phyloP scores from a whole-genome alignment of 2,329 filamentous ascomycete species.

The Thermothelomyces thermophilus region DNA sequence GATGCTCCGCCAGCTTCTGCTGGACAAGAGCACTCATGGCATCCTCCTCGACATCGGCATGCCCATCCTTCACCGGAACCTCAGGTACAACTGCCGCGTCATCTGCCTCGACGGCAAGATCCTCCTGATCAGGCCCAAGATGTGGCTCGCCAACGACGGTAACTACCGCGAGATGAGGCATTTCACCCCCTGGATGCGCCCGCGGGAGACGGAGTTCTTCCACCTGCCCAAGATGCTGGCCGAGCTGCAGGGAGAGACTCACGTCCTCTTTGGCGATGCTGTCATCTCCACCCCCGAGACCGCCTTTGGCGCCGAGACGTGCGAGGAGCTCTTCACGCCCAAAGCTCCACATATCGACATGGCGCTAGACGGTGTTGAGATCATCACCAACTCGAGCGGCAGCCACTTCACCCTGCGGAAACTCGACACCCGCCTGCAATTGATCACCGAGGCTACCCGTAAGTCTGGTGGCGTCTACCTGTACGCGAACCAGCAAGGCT shows the following conservation, averaged over 20 bases:
- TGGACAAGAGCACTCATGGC: conserved; percentile 52
- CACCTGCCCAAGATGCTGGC: conserved; percentile 54
- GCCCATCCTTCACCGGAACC: conserved; percentile 56
- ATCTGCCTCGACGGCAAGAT: conserved; percentile 59
- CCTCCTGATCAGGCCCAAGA: conserved; percentile 48
- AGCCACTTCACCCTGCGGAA: conserved; percentile 57
- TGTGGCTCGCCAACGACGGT: conserved; percentile 60
- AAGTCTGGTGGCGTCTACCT: conserved; percentile 38
- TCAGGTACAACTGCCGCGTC: conserved; percentile 60
- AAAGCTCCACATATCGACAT: conserved; percentile 34
- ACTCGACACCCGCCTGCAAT: conserved; percentile 53
- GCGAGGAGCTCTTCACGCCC: conserved; percentile 26
- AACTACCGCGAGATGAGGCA: conserved; percentile 56
- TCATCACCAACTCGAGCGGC: conserved; percentile 64
- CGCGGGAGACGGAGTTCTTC: conserved; percentile 56
- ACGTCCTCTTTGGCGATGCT: conserved; percentile 62
- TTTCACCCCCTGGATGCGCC: conserved; percentile 58
- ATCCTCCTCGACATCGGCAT: conserved; percentile 61
- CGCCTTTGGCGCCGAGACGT: conserved; percentile 42
- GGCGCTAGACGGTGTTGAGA: conserved; percentile 63
- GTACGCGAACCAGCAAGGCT: conserved; percentile 54
- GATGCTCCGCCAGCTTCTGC: conserved; percentile 53
- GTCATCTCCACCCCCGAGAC: conserved; percentile 56
- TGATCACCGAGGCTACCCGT: conserved; percentile 58
- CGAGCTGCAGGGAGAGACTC: conserved; percentile 39